Base-by-base conservation (phyloP, 2,329 filamentous ascomycete species). In the Onygenales sp. region DNA sequence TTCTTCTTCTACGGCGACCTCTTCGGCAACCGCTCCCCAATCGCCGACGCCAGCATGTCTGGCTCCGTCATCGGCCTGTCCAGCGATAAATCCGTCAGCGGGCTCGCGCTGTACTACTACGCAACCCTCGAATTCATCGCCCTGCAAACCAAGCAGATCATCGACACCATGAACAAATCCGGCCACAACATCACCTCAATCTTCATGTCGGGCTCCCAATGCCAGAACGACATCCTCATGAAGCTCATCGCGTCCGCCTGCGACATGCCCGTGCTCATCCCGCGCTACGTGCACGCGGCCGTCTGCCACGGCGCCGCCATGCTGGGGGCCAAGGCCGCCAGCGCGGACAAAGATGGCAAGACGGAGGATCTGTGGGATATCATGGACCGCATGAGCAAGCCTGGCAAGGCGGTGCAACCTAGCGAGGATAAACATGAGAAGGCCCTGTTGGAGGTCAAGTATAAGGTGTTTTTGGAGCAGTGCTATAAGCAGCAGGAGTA, bases 1-100 rank as follows among this genome's bases (percentile, higher is more conserved):
- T 87, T 95, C 74, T 98, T 98, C 82, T 94, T 98, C 76, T 98
- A 98, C 69, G 93, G 93, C 58, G 93, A 98, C 66, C 79, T 97
- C 3, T 97, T 94, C 80, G 93, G 93, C 56, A 98, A 98, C 74
- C 85, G 93, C 42, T 95, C 90, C 17, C 93, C 93, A 1, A 81
- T 98, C 54, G 92, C 93, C 3, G 91, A 98, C 65, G 79, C 92
- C 31, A 87, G 84, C 72, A 98, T 98, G 93, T 87, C 86, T 60
- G 93, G 93, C 31, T 84, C 88, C 6, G 82, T 95, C 58, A 84
- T 96, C 57, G 93, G 93, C 14, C 76, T 98, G 55, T 88, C 85
- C 65, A 88, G 83, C 61, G 92, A 97, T 73, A 91, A 88, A 70
- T 87, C 83, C 62, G 80, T 93, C 48, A 88, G 95, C 65, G 86